Conservation (phyloP, 2,329 filamentous ascomycete genomes). For the Fusarium torulosum region DNA sequence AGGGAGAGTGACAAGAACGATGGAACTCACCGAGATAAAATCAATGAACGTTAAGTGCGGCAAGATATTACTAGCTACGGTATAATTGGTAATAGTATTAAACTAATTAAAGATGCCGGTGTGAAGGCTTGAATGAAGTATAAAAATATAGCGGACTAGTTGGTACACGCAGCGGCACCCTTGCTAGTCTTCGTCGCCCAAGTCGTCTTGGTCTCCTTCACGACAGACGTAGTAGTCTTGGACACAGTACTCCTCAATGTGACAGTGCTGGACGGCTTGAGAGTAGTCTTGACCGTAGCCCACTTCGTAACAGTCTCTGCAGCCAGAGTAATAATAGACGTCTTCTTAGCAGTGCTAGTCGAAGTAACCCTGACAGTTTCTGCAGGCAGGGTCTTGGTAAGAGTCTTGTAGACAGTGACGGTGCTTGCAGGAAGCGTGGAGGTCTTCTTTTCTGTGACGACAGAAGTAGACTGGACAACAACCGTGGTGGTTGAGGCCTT, state of each 20-base stretch:
- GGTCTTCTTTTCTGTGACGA: conserved; percentile 34
- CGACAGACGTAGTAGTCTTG: conserved; percentile 29
- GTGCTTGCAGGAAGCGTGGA: conserved; percentile 38
- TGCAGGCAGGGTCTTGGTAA: conserved; percentile 10
- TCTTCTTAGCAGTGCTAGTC: conserved; percentile 32
- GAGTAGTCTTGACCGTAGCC: conserved; percentile 44
- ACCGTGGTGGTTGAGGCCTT: conserved; percentile 37
- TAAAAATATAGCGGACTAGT: not conserved
- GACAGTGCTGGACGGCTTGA: conserved; percentile 39
- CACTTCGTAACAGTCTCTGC: conserved; percentile 30
- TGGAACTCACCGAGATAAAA: too few relatives aligned
- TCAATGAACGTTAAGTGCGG: too few relatives aligned
- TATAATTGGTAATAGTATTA: not conserved
- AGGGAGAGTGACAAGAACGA: not conserved
- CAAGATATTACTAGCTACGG: not conserved
- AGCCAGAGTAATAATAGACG: conserved; percentile 9
- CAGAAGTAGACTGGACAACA: conserved; percentile 27
- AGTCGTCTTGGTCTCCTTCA: conserved; percentile 29
- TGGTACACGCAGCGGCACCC: conserved; percentile 35
- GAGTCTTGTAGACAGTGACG: conserved; percentile 32
- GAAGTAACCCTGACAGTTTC: conserved; percentile 33
- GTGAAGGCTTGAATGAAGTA: not conserved
- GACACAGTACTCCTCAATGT: conserved; percentile 33
- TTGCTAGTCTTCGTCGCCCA: conserved; percentile 36
- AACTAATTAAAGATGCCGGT: not conserved